Evolutionary conservation across 1,284 basidiomycete species (phyloP).

Genomic region (Ganoderma multipileum): DNA sequence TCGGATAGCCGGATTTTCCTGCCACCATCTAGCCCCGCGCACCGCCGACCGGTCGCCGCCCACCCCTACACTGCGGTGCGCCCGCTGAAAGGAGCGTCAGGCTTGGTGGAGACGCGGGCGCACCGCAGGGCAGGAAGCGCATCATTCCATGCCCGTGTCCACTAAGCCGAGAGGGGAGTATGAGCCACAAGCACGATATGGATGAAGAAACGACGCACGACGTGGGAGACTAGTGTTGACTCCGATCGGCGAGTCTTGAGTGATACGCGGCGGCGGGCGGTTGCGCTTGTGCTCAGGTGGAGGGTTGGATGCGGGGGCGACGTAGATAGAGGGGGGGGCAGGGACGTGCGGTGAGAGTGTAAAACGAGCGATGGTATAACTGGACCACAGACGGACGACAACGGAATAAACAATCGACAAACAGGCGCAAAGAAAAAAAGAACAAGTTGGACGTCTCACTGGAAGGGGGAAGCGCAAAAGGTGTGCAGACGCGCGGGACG

Average conservation of each 20-base stretch:
- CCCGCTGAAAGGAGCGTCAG: not conserved
- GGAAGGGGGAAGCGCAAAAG: slow-evolving; percentile 2
- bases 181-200: not conserved
- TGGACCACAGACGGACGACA: slow-evolving; percentile 28
- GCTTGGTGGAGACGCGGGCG: not conserved
- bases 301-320: slow-evolving; percentile 5
- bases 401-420: slow-evolving; percentile 27
- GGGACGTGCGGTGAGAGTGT: slow-evolving; percentile 14
- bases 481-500: not conserved
- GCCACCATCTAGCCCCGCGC: not conserved
- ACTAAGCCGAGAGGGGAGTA: not conserved
- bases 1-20: not conserved
- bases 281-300: not conserved
- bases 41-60: not conserved
- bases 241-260: not conserved
- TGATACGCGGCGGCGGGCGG: not conserved
- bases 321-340: not conserved
- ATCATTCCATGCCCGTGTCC: not conserved
- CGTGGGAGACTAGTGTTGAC: not conserved
- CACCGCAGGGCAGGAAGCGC: not conserved
- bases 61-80: not conserved
- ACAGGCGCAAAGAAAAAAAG: slow-evolving; percentile 5
- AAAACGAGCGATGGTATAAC: slow-evolving; percentile 40
- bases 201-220: not conserved
- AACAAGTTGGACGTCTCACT: slow-evolving; percentile 10